Conservation (phyloP, 2,329 filamentous ascomycete species). For the Verticillium zaregamsianum region DNA sequence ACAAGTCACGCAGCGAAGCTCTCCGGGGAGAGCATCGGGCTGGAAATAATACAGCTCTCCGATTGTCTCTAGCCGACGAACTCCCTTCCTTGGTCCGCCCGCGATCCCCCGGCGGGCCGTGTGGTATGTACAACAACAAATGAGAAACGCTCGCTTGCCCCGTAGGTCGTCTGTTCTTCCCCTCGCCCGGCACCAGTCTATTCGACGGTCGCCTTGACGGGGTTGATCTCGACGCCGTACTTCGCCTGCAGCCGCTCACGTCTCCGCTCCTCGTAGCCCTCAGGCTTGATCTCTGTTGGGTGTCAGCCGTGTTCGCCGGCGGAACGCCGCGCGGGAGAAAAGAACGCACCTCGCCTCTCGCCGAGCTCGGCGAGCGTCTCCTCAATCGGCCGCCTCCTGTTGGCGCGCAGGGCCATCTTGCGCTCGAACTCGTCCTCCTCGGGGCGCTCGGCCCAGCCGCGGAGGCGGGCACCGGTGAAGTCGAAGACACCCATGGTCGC, state of each 20-base stretch:
- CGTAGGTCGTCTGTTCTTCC: not conserved
- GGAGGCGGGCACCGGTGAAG: constrained; percentile 61
- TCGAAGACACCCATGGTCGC: constrained; percentile 59
- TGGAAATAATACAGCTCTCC: constrained; percentile 22
- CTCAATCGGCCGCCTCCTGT: constrained; percentile 68
- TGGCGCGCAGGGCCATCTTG: constrained; percentile 70
- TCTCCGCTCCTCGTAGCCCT: constrained; percentile 82
- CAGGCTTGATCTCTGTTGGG: constrained; percentile 64
- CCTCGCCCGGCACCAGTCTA: constrained; percentile 13
- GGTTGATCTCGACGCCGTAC: constrained; percentile 81
- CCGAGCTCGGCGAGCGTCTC: constrained; percentile 79
- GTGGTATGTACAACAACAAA: constrained; percentile 16
- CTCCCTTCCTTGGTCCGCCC: constrained; percentile 10
- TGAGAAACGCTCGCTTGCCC: constrained; percentile 5
- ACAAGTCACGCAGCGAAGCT: constrained; percentile 8
- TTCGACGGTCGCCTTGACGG: constrained; percentile 50
- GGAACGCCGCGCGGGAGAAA: not conserved
- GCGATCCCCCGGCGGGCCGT: constrained; percentile 7
- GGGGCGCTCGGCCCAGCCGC: constrained; percentile 38
- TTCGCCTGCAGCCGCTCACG: constrained; percentile 76
- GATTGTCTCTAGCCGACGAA: constrained; percentile 26
- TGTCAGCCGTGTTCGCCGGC: not conserved
- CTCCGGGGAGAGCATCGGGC: constrained; percentile 6
- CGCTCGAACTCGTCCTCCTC: constrained; percentile 68
- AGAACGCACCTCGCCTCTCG: constrained; percentile 73